Evolutionary conservation across 1,139 yeast genomes (phyloP), one percentile per base, ranked within the genome.

Genomic region (Nadsonia starkeyi-henricii): DNA sequence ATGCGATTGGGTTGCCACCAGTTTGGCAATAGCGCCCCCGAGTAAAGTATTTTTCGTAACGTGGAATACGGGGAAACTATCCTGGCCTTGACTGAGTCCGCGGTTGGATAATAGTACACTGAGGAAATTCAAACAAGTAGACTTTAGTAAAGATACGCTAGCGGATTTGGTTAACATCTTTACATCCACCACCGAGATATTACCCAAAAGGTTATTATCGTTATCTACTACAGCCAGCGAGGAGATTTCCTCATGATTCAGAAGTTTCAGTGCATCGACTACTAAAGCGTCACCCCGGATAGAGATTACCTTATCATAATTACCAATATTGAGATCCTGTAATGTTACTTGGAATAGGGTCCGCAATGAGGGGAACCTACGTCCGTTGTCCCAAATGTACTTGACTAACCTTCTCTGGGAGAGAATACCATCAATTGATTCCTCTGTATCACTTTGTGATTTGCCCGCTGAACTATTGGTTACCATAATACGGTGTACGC

Each of bases 21-120:
- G 72, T 65, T 91, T 91, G 45, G 97, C 97, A 58, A 91, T 75
- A 12, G 93, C 86, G 62, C 96, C 77, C 26, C 89, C 95, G 47
- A 91, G 73, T 0, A 93, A 80, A 15, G 93, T 79, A 45, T 75
- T 75, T 52, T 78, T 75, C 54, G 84, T 82, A 33, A 89, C 96
- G 63, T 89, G 95, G 74, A 91, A 91, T 46, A 91, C 89, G 18
- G 98, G 98, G 72, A 81, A 89, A 45, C 93, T 89, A 68, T 91
- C 98, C 66, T 88, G 88, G 49, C 96, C 96, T 61, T 88, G 91
- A 60, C 82, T 94, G 36, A 91, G 74, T 17, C 97, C 98, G 60
- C 95, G 81, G 54, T 81, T 81, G 57, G 85, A 81, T 54, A 91
- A 74, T 54, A 89, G 86, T 55, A 86, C 84, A 39, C 94, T 79